Evolutionary conservation across 139 green algal genomes (phyloP), one percentile per base, ranked within the genome.

Genomic region (Asterochloris erici): DNA sequence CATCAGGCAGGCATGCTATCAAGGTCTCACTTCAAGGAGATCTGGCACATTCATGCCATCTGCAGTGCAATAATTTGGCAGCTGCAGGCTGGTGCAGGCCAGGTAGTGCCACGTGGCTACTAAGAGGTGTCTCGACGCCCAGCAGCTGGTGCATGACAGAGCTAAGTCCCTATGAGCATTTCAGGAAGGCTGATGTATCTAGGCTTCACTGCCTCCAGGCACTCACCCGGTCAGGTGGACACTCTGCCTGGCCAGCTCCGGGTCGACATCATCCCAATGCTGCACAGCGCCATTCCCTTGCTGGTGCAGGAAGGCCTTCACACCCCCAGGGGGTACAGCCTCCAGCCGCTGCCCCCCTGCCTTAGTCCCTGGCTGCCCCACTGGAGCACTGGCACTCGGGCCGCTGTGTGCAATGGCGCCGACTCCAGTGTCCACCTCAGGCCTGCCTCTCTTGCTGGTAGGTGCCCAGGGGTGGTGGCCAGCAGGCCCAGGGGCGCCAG

Each of bases 211-310:
- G 71, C 71, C 38, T 0, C 26, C 16, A 77, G 19, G n/a, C 17
- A 27, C 60, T 60, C 23, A 69, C 76, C 76, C 68, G 21, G 23
- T 80, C 60, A 80, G 60, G 1, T n/a, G 24, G 38, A 62, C 76
- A 47, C 14, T 23, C 12, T 80, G 38, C 61, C 68, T 80, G 23
- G 76, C 76, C 76, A 80, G 38, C 21, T 29, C 76, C 68, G 76
- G 76, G 14, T 80, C 60, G 10, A 80, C 60, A 54, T 80, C 76
- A 69, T 80, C 76, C 76, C 76, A 80, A 26, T 61, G 21, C 12
- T 61, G 60, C 19, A 68, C 24, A 19, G 47, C 16, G 24, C 26
- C 26, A 0, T 21, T 61, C 60, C 68, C 19, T 24, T 21, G 23
- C 13, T 62, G 60, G 23, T 28, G 47, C 76, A 80, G 60, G 24